These are phyloP conservation scores for Halenospora varia DNA, from an alignment of 495 filamentous ascomycete genomes.

Conservation along the genomic window DNA sequence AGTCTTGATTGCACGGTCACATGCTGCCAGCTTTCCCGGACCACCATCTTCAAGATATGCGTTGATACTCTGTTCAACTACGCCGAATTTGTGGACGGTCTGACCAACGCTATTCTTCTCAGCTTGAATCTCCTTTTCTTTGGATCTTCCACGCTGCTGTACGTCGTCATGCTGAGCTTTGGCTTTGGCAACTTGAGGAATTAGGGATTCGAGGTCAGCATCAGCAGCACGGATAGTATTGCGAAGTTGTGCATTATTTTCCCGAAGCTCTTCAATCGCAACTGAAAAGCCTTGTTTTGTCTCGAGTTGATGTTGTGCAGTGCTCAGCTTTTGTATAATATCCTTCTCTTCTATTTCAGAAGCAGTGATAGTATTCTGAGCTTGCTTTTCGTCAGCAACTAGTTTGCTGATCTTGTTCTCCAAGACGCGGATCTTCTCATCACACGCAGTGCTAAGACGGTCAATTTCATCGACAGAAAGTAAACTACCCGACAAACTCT, in stretches of 20 bases:
- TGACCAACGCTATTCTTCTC: constrained; percentile 66
- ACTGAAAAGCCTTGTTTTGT: constrained; percentile 63
- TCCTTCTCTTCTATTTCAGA: constrained; percentile 72
- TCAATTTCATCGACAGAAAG: constrained; percentile 81
- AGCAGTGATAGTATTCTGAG: constrained; percentile 58
- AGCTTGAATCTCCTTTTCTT: constrained; percentile 69
- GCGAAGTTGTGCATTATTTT: constrained; percentile 61
- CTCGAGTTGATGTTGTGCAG: constrained; percentile 68
- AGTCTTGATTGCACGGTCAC: constrained; percentile 61
- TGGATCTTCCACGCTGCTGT: constrained; percentile 61
- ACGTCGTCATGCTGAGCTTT: constrained; percentile 72
- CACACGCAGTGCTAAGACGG: constrained; percentile 60
- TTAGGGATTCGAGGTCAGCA: constrained; percentile 61
- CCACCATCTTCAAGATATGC: constrained; percentile 77
- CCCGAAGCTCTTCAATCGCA: constrained; percentile 69
- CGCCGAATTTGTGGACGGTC: constrained; percentile 70
- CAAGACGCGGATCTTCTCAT: constrained; percentile 60
- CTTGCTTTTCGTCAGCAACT: constrained; percentile 63
- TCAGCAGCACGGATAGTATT: constrained; percentile 63
- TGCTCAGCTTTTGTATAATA: constrained; percentile 62
- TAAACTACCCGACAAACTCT: constrained; percentile 52
- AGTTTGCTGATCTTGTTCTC: constrained; percentile 61
- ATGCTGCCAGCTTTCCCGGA: constrained; percentile 61
- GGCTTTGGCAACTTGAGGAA: constrained; percentile 69
- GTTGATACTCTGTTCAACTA: constrained; percentile 72